A percentile compares a stretch with the other conserved stretches of the same genome.
phyloP scores from a whole-genome alignment of 176 grass and related monocot genomes.

The Oryza officinalis region DNA sequence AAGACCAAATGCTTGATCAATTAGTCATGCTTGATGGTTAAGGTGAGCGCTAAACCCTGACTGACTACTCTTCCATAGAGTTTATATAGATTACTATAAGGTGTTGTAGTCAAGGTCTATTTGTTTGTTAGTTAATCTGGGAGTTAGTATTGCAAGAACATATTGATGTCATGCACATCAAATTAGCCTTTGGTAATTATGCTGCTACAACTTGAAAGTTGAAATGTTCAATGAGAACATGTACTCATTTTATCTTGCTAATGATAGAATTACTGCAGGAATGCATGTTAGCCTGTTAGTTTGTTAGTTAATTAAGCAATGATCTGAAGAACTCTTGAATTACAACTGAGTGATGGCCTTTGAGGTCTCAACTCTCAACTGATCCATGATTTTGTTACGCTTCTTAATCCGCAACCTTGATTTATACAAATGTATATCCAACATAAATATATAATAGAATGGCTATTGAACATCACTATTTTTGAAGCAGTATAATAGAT shows the following conservation, averaged over 20 bases:
- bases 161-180: constrained; percentile 11
- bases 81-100: constrained; percentile 16
- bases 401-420: constrained; percentile 13
- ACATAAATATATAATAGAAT: background rate
- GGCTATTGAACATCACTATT: background rate
- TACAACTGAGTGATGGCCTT: background rate
- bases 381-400: constrained; percentile 17
- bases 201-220: constrained; percentile 13
- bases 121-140: background rate
- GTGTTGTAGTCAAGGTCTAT: background rate
- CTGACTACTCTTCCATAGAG: background rate
- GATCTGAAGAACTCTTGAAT: background rate
- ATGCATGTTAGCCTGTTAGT: background rate
- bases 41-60: constrained; percentile 37
- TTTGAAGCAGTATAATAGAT: constrained; percentile 11
- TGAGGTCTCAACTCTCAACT: background rate
- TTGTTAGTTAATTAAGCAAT: constrained; percentile 30
- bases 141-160: constrained; percentile 12
- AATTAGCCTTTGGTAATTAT: background rate
- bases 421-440: background rate
- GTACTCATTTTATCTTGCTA: background rate
- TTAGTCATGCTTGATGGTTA: constrained; percentile 19
- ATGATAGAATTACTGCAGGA: background rate
- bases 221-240: constrained; percentile 2
- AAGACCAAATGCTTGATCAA: no score